Evolutionary conservation across 2,329 filamentous ascomycete species (phyloP).

Genomic region (Aspergillus sp.): DNA sequence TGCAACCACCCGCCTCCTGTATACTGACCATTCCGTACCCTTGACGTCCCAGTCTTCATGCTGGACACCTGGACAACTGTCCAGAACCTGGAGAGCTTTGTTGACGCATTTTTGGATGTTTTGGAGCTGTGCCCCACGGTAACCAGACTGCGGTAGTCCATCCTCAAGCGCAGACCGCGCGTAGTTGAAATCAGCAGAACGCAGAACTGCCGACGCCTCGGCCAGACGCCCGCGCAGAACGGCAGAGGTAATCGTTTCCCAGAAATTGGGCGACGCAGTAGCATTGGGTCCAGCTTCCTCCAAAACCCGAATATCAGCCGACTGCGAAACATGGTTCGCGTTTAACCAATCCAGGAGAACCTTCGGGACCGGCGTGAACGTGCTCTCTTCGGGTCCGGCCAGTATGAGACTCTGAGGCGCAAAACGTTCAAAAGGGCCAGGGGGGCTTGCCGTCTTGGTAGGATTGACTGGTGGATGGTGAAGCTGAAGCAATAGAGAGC

Average conservation of each 20-base stretch:
- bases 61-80: conserved; percentile 62
- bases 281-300: conserved; percentile 62
- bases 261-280: conserved; percentile 70
- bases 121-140: conserved; percentile 66
- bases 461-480: conserved; percentile 58
- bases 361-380: conserved; percentile 56
- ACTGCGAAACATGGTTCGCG: conserved; percentile 64
- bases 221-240: conserved; percentile 68
- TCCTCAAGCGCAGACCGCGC: conserved; percentile 61
- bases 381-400: conserved; percentile 18
- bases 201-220: conserved; percentile 61
- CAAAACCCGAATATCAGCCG: conserved; percentile 60
- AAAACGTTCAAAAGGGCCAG: conserved; percentile 17
- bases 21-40: conserved; percentile 74
- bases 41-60: conserved; percentile 71
- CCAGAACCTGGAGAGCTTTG: conserved; percentile 62
- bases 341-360: conserved; percentile 79
- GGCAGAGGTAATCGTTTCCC: conserved; percentile 71
- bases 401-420: conserved; percentile 25
- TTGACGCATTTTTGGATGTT: conserved; percentile 68
- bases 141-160: conserved; percentile 58
- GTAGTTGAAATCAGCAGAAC: conserved; percentile 69
- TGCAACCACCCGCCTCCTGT: conserved; percentile 66
- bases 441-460: conserved; percentile 13
- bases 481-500: conserved; percentile 68